Percentiles rank a stretch among this genome's conserved stretches.
These are phyloP conservation scores for Pascua guehoae DNA, from an alignment of 1,284 basidiomycete genomes.

Conservation along the genomic window DNA sequence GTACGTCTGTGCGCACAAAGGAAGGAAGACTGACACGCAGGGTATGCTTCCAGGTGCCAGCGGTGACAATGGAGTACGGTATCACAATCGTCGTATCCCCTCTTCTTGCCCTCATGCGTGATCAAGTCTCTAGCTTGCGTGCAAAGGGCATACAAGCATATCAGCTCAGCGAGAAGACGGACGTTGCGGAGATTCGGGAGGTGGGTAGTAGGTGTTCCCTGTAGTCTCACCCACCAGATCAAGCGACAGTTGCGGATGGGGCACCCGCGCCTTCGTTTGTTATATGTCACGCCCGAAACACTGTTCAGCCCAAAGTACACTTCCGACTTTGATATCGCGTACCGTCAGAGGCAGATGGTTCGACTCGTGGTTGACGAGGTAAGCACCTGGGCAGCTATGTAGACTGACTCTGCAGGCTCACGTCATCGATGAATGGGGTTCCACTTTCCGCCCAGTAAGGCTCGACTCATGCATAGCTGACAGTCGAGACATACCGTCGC, in stretches of 20 bases:
- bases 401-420: constrained; percentile 58
- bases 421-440: constrained; percentile 87
- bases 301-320: constrained; percentile 59
- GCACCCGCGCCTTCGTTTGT: constrained; percentile 60
- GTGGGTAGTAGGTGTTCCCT: constrained; percentile 43
- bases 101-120: constrained; percentile 74
- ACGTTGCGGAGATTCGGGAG: constrained; percentile 56
- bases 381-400: constrained; percentile 14
- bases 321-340: constrained; percentile 55
- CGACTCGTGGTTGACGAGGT: constrained; percentile 78
- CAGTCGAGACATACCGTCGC: constrained; percentile 60
- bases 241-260: constrained; percentile 61
- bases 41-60: constrained; percentile 82
- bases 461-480: not conserved
- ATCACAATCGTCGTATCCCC: constrained; percentile 76
- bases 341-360: constrained; percentile 60
- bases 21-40: constrained; percentile 32
- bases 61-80: constrained; percentile 65
- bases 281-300: constrained; percentile 78
- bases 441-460: constrained; percentile 61
- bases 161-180: constrained; percentile 66
- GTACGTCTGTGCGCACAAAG: constrained; percentile 46
- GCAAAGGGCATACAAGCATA: constrained; percentile 59
- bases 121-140: constrained; percentile 67
- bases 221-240: constrained; percentile 53